Conservation (phyloP, 2,329 filamentous ascomycete species). For the Alternaria dauci region DNA sequence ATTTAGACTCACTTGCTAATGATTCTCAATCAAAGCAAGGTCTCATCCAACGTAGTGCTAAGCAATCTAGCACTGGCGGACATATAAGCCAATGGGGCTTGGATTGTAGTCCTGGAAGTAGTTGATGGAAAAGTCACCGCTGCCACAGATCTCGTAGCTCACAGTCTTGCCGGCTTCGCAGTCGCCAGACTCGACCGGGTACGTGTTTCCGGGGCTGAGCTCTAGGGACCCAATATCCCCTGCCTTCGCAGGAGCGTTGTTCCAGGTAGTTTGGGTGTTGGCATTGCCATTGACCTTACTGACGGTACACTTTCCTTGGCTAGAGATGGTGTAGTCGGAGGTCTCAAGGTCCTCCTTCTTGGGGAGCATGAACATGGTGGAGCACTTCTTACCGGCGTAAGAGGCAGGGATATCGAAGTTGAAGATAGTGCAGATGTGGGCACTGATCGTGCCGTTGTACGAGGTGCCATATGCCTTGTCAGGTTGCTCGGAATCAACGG, state of each 20-base stretch:
- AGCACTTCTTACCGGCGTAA: slow-evolving; percentile 67
- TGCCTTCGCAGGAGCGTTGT: slow-evolving; percentile 59
- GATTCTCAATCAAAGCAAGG: background rate
- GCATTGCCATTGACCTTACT: slow-evolving; percentile 59
- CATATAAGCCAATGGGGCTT: slow-evolving; percentile 51
- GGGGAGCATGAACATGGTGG: slow-evolving; percentile 72
- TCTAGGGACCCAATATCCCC: slow-evolving; percentile 52
- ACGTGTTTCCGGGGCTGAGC: slow-evolving; percentile 61
- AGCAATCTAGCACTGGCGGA: slow-evolving; percentile 33
- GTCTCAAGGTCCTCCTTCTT: slow-evolving; percentile 65
- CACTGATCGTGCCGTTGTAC: slow-evolving; percentile 59
- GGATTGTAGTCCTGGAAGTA: slow-evolving; percentile 73
- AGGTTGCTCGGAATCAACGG: slow-evolving; percentile 64
- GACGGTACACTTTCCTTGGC: slow-evolving; percentile 64
- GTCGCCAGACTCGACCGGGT: slow-evolving; percentile 62
- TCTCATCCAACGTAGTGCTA: background rate
- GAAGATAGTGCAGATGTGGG: slow-evolving; percentile 66
- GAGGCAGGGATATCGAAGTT: slow-evolving; percentile 71
- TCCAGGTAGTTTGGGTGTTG: slow-evolving; percentile 61
- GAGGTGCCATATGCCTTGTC: slow-evolving; percentile 62
- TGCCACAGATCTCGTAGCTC: slow-evolving; percentile 61
- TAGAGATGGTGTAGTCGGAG: slow-evolving; percentile 64
- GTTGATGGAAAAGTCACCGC: slow-evolving; percentile 60
- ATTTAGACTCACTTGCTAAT: slow-evolving; percentile 4
- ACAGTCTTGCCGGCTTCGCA: slow-evolving; percentile 65